phyloP scores from a whole-genome alignment of 495 filamentous ascomycete genomes.

The Neurospora sublineolata region DNA sequence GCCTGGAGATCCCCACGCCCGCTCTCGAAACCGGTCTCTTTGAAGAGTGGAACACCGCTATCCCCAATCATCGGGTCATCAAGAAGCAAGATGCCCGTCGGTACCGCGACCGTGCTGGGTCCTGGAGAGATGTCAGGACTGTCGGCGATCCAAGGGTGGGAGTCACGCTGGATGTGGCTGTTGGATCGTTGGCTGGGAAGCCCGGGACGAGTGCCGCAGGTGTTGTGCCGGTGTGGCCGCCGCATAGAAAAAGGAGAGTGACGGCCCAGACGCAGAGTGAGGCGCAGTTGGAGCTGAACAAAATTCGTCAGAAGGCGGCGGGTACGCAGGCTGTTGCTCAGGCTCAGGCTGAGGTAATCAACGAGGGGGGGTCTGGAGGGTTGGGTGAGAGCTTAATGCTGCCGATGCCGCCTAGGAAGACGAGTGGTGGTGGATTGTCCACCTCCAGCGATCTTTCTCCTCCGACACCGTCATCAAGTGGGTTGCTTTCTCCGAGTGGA shows the following conservation, averaged over 20 bases:
- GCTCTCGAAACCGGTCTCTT: neutral
- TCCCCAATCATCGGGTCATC: conserved; percentile 35
- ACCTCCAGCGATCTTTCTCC: neutral
- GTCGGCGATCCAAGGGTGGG: conserved; percentile 36
- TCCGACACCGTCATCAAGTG: neutral
- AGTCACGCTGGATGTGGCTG: conserved; percentile 30
- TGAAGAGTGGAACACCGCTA: conserved; percentile 13
- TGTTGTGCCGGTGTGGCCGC: conserved; percentile 1
- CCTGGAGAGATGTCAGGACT: conserved; percentile 33
- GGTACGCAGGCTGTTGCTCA: conserved; percentile 4
- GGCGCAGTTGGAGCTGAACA: conserved; percentile 27
- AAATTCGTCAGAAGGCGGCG: conserved; percentile 20
- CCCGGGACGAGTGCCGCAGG: neutral
- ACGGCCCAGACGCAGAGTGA: conserved; percentile 26
- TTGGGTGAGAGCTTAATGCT: neutral
- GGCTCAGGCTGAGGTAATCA: neutral
- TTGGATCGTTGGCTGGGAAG: conserved; percentile 16
- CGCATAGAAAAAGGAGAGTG: conserved; percentile 16
- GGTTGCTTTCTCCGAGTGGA: neutral
- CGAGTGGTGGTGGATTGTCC: neutral
- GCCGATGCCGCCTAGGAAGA: conserved; percentile 11
- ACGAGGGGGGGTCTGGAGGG: neutral
- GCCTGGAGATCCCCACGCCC: neutral
- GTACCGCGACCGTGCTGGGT: conserved; percentile 37
- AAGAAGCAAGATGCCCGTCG: conserved; percentile 27